Evolutionary conservation across 495 filamentous ascomycete species (phyloP).

Genomic region (Penicillium pancosmium): DNA sequence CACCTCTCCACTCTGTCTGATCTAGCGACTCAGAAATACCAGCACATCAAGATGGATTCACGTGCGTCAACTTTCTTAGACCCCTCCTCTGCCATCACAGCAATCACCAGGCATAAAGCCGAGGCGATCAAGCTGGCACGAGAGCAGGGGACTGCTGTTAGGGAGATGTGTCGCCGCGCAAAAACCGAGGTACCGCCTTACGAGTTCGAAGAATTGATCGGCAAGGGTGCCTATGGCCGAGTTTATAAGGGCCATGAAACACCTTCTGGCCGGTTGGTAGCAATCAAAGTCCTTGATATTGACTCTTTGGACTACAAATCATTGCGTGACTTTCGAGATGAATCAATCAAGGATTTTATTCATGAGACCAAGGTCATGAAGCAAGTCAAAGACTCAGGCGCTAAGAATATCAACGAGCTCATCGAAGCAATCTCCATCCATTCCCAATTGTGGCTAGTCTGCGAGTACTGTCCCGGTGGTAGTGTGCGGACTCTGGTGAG

Average conservation of each 20-base stretch:
- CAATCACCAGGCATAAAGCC: slow-evolving; percentile 51
- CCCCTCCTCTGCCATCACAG: slow-evolving; percentile 49
- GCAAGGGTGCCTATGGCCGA: slow-evolving; percentile 92
- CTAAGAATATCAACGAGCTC: slow-evolving; percentile 87
- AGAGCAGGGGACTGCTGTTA: slow-evolving; percentile 50
- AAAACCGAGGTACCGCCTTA: slow-evolving; percentile 61
- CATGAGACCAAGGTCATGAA: slow-evolving; percentile 89
- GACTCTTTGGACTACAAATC: slow-evolving; percentile 76
- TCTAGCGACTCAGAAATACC: neutral
- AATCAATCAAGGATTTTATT: slow-evolving; percentile 81
- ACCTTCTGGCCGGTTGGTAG: slow-evolving; percentile 68
- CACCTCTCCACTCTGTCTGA: neutral
- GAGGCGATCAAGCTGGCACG: slow-evolving; percentile 53
- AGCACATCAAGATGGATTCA: slow-evolving; percentile 29
- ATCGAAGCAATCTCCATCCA: slow-evolving; percentile 87
- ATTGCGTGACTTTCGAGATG: slow-evolving; percentile 70
- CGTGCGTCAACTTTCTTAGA: slow-evolving; percentile 43
- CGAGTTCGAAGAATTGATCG: slow-evolving; percentile 84
- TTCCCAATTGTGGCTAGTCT: slow-evolving; percentile 91
- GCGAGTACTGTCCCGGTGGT: slow-evolving; percentile 92
- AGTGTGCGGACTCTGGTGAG: slow-evolving; percentile 87
- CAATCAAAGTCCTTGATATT: slow-evolving; percentile 95
- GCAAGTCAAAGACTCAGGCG: slow-evolving; percentile 78
- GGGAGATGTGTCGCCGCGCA: slow-evolving; percentile 51
- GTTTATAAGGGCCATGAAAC: slow-evolving; percentile 79